Percentiles rank a stretch among this genome's conserved stretches.
Evolutionary conservation across 2,329 filamentous ascomycete species (phyloP).

Genomic region (Anisogramma anomala): DNA sequence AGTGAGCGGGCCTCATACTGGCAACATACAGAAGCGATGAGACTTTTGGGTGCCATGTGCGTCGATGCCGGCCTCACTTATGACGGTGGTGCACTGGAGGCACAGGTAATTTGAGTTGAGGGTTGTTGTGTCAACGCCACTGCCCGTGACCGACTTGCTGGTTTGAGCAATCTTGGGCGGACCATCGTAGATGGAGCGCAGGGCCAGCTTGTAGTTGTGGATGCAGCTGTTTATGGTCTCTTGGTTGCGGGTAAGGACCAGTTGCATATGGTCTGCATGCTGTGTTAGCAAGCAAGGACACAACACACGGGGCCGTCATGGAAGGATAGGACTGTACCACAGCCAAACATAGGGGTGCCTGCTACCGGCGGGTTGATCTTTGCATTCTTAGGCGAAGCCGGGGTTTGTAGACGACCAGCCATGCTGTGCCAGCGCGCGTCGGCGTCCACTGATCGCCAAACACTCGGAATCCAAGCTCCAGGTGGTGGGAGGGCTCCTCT

Average conservation of each 20-base stretch:
- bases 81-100: constrained; percentile 59
- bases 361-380: constrained; percentile 49
- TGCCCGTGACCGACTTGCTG: constrained; percentile 44
- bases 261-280: constrained; percentile 56
- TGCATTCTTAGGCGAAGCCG: constrained; percentile 43
- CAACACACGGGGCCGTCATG: no score
- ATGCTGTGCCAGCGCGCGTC: constrained; percentile 21
- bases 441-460: not conserved
- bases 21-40: constrained; percentile 60
- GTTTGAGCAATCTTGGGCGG: constrained; percentile 55
- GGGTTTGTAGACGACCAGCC: constrained; percentile 36
- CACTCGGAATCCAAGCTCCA: not conserved
- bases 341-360: constrained; percentile 51
- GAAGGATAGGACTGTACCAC: constrained; percentile 36
- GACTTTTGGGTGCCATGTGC: constrained; percentile 58
- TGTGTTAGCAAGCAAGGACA: constrained; percentile 22
- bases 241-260: constrained; percentile 49
- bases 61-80: constrained; percentile 52
- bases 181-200: constrained; percentile 59
- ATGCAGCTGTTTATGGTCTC: constrained; percentile 58
- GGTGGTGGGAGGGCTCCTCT: not conserved
- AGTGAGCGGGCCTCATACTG: not conserved
- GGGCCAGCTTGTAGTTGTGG: constrained; percentile 59
- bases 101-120: constrained; percentile 61
- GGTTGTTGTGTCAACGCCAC: constrained; percentile 41